These are phyloP conservation scores for Amanita muscaria DNA, from an alignment of 768 basidiomycete genomes.

Conservation along the genomic window DNA sequence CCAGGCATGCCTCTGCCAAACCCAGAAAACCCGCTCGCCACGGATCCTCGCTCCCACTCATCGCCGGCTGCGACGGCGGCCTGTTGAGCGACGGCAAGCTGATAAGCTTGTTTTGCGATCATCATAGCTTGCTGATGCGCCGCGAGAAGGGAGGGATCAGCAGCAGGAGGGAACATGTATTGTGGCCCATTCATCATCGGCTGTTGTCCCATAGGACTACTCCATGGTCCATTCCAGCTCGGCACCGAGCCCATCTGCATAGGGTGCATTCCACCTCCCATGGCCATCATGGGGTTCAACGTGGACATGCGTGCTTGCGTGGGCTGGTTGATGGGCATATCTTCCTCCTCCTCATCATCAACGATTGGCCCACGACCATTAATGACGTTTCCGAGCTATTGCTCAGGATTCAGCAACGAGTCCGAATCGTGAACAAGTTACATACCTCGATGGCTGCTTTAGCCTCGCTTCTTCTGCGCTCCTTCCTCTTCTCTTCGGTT, in stretches of 20 bases:
- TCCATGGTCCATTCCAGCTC: slow-evolving; percentile 20
- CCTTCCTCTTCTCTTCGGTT: slow-evolving; percentile 44
- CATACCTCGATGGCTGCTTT: slow-evolving; percentile 83
- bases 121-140: slow-evolving; percentile 88
- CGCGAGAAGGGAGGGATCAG: slow-evolving; percentile 52
- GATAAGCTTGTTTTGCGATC: slow-evolving; percentile 82
- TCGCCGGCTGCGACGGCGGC: slow-evolving; percentile 85
- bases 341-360: slow-evolving; percentile 44
- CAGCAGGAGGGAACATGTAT: slow-evolving; percentile 34
- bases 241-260: slow-evolving; percentile 25
- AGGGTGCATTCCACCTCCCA: slow-evolving; percentile 24
- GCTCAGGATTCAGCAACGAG: background rate
- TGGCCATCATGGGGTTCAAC: slow-evolving; percentile 38
- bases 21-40: slow-evolving; percentile 35
- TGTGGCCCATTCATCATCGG: slow-evolving; percentile 33
- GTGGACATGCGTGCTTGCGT: slow-evolving; percentile 32
- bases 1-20: slow-evolving; percentile 30
- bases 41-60: slow-evolving; percentile 82
- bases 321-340: slow-evolving; percentile 37
- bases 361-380: slow-evolving; percentile 65
- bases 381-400: slow-evolving; percentile 78
- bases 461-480: slow-evolving; percentile 75
- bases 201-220: slow-evolving; percentile 20
- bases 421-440: slow-evolving; percentile 12
- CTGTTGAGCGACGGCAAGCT: slow-evolving; percentile 85